Evolutionary conservation across 2,329 filamentous ascomycete species (phyloP).

Genomic region (Aspergillus awamori): DNA sequence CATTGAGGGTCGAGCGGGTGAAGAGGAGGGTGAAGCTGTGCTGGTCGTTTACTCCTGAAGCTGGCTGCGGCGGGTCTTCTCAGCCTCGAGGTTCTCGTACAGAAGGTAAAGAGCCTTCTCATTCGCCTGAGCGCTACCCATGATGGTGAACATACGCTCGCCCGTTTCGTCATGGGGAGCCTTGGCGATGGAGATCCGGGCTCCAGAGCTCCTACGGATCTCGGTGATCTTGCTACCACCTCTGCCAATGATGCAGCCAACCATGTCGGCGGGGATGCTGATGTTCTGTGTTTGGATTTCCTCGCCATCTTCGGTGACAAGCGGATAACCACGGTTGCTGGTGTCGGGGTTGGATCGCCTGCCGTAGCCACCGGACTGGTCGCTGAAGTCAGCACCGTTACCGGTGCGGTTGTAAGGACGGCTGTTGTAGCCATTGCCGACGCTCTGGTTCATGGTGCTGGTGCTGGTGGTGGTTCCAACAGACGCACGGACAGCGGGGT

Average conservation of each 20-base stretch:
- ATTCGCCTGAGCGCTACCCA: slow-evolving; percentile 89
- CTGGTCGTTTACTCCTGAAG: slow-evolving; percentile 55
- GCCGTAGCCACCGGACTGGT: slow-evolving; percentile 70
- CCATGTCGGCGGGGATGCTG: slow-evolving; percentile 99
- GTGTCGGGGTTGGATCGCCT: slow-evolving; percentile 84
- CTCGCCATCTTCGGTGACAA: slow-evolving; percentile 93
- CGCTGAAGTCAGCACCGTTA: slow-evolving; percentile 97
- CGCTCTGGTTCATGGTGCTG: slow-evolving; percentile 56
- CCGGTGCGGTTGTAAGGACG: slow-evolving; percentile 88
- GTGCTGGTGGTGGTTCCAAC: slow-evolving; percentile 61
- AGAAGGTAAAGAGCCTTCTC: slow-evolving; percentile 94
- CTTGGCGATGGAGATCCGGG: slow-evolving; percentile 97
- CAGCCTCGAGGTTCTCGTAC: slow-evolving; percentile 97
- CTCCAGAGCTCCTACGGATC: slow-evolving; percentile 94
- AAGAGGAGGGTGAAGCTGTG: slow-evolving; percentile 3
- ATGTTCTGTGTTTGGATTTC: slow-evolving; percentile 99
- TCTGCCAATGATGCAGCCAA: slow-evolving; percentile 97
- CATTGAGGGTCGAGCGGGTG: neutral
- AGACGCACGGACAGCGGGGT: slow-evolving; percentile 88
- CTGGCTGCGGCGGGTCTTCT: slow-evolving; percentile 97
- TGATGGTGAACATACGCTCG: slow-evolving; percentile 99
- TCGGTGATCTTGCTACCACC: slow-evolving; percentile 97
- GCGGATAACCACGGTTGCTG: slow-evolving; percentile 76
- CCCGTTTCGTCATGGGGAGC: slow-evolving; percentile 95
- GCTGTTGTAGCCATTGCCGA: slow-evolving; percentile 56